A percentile compares a stretch with the other conserved stretches of the same genome.
Conservation (phyloP, 2,329 filamentous ascomycete species). For the Botrytis porri region DNA sequence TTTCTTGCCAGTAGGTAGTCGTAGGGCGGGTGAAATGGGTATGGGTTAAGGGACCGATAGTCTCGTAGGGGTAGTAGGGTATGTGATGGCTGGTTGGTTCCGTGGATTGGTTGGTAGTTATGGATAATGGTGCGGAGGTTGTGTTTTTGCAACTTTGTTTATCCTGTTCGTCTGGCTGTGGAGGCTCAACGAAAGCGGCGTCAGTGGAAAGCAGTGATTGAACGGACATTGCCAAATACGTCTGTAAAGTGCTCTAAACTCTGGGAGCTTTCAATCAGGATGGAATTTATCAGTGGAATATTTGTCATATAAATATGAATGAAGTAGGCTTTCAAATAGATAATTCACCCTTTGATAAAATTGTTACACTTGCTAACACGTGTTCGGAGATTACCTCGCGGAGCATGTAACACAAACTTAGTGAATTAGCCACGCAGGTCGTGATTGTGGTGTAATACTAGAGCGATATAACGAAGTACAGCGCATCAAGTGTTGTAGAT, state of each 20-base stretch:
- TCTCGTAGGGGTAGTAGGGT: not conserved
- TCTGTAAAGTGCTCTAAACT: not conserved
- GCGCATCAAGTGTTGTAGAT: not conserved
- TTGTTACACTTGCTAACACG: not conserved
- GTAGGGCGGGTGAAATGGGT: not conserved
- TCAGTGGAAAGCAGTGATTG: not conserved
- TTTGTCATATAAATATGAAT: not conserved
- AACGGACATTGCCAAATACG: not conserved
- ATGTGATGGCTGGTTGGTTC: not conserved
- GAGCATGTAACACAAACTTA: not conserved
- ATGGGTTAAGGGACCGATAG: not conserved
- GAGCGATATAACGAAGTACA: not conserved
- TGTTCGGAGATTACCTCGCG: not conserved
- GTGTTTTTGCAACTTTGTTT: not conserved
- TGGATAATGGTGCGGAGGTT: not conserved
- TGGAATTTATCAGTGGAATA: not conserved
- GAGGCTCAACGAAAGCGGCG: not conserved
- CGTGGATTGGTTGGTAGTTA: not conserved
- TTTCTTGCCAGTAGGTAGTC: constrained; percentile 11
- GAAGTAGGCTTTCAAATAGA: not conserved
- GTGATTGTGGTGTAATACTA: not conserved
- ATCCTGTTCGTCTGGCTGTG: not conserved
- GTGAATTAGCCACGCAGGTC: not conserved
- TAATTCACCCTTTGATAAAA: not conserved
- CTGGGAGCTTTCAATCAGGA: not conserved